A percentile compares a stretch with the other conserved stretches of the same genome.
These are phyloP conservation scores for Letharia lupina DNA, from an alignment of 495 filamentous ascomycete species.

Conservation along the genomic window DNA sequence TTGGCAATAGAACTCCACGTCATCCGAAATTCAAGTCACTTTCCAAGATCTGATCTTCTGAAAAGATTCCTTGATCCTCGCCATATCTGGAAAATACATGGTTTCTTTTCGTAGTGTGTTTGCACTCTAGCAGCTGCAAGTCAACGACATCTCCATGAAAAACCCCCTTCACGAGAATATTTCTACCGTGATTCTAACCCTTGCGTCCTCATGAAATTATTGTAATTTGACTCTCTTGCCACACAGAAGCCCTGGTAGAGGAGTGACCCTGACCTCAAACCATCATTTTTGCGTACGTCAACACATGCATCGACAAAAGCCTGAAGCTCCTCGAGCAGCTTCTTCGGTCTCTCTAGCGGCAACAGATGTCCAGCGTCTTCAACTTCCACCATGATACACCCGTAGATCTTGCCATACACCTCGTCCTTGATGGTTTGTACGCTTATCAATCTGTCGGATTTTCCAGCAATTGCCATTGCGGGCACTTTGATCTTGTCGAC, in stretches of 20 bases:
- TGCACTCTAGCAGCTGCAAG: background rate
- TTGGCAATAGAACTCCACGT: background rate
- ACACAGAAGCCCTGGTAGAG: background rate
- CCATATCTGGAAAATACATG: background rate
- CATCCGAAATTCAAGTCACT: no score
- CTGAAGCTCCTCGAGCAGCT: background rate
- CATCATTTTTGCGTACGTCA: background rate
- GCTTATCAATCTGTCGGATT: background rate
- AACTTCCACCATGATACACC: background rate
- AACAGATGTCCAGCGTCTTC: constrained; percentile 2
- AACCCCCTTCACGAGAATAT: background rate
- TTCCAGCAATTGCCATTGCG: background rate
- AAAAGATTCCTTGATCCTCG: background rate
- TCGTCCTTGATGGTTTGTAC: background rate
- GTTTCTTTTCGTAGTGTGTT: background rate
- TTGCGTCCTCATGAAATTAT: background rate
- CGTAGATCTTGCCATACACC: background rate
- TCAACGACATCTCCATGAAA: background rate
- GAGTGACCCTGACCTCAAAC: background rate
- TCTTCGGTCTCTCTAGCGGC: background rate
- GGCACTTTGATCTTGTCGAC: background rate
- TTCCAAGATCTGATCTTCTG: background rate
- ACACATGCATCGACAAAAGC: background rate
- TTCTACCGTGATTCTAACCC: background rate
- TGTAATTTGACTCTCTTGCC: background rate